Conservation (phyloP, 2,329 filamentous ascomycete species). For the Neofusicoccum sp. region DNA sequence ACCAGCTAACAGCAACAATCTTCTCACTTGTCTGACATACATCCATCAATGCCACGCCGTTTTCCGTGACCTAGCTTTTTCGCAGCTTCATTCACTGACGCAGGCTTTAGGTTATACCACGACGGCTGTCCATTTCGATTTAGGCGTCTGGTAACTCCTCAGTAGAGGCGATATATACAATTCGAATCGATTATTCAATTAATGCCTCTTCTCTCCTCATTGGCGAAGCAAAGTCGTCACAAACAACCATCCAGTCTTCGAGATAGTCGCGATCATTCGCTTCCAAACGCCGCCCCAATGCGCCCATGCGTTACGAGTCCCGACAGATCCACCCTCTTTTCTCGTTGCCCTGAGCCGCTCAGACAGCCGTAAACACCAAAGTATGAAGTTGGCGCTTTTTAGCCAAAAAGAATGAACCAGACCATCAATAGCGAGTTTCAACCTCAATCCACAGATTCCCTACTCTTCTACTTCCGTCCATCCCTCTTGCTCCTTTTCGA, state of each 20-base stretch:
- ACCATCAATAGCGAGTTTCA: background rate
- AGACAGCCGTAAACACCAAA: background rate
- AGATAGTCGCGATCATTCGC: background rate
- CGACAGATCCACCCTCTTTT: background rate
- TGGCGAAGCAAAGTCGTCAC: background rate
- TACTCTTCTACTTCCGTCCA: slow-evolving; percentile 79
- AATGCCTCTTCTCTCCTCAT: background rate
- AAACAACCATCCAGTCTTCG: background rate
- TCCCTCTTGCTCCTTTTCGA: slow-evolving; percentile 73
- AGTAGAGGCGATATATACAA: too few species aligned
- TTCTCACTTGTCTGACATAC: slow-evolving; percentile 13
- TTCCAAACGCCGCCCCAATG: background rate
- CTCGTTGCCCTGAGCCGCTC: background rate
- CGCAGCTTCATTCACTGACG: background rate
- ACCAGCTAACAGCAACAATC: slow-evolving; percentile 12
- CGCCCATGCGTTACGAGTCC: background rate
- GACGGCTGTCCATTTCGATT: too few species aligned
- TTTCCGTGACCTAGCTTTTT: background rate
- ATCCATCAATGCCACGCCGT: background rate
- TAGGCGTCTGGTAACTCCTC: too few species aligned
- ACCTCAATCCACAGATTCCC: background rate
- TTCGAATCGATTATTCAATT: background rate
- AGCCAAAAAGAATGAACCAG: background rate
- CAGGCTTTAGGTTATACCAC: too few species aligned
- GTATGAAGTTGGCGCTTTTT: background rate